A percentile compares a stretch with the other conserved stretches of the same genome.
Conservation (phyloP, 495 filamentous ascomycete species). For the Umbilicaria muhlenbergii region DNA sequence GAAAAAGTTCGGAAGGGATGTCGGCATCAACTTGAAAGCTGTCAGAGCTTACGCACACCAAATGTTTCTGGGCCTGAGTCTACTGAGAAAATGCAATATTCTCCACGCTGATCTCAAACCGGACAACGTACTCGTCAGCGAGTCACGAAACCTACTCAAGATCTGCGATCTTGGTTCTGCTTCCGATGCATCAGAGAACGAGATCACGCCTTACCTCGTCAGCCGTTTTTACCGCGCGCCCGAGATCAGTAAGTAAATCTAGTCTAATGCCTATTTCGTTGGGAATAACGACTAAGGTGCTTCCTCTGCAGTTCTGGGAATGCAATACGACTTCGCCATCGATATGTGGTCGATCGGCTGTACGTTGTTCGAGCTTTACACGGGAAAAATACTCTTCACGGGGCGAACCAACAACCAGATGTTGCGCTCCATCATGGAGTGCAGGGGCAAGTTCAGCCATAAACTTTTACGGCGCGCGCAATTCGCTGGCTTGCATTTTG, state of each 20-base stretch:
- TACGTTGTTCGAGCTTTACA: conserved; percentile 92
- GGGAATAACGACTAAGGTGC: too few relatives aligned
- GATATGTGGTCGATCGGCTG: conserved; percentile 97
- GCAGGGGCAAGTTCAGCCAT: conserved; percentile 77
- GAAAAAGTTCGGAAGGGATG: conserved; percentile 89
- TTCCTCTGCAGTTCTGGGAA: conserved; percentile 49
- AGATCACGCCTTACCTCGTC: conserved; percentile 85
- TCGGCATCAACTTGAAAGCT: conserved; percentile 75
- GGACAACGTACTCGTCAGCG: conserved; percentile 76
- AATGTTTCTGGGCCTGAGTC: conserved; percentile 75
- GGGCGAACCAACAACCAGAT: conserved; percentile 96
- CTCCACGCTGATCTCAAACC: conserved; percentile 93
- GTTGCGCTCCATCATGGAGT: conserved; percentile 90
- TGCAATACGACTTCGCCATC: conserved; percentile 83
- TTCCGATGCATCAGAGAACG: conserved; percentile 73
- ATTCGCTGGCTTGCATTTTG: conserved; percentile 63
- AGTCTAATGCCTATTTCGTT: background rate
- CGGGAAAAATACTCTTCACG: conserved; percentile 91
- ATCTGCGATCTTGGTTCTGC: conserved; percentile 94
- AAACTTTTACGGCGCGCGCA: conserved; percentile 73
- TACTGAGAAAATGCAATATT: conserved; percentile 81
- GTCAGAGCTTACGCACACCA: conserved; percentile 83
- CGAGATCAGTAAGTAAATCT: conserved; percentile 48
- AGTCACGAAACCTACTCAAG: conserved; percentile 71
- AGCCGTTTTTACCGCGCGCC: conserved; percentile 95